Percentiles rank a stretch among this genome's conserved stretches.
Conservation (phyloP, 345 rosid genomes). For the Durio zibethinus region DNA sequence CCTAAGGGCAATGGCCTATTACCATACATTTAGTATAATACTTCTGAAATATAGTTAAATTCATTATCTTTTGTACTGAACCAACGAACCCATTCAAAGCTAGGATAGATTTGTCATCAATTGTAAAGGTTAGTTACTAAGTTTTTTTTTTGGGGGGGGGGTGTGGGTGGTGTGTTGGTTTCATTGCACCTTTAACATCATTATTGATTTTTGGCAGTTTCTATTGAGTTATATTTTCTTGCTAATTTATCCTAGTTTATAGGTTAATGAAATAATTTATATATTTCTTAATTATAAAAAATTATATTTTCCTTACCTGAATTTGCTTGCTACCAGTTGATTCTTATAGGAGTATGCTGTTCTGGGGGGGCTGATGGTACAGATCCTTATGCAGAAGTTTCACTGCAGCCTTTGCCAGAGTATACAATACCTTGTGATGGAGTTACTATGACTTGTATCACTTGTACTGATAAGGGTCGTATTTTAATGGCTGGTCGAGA, state of each 20-base stretch:
- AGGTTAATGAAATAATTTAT: constrained; percentile 13
- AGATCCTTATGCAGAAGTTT: constrained; percentile 93
- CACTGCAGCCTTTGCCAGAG: constrained; percentile 87
- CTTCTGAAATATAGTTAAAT: background rate
- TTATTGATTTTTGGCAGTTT: background rate
- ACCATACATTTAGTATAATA: background rate
- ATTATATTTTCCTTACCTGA: constrained; percentile 18
- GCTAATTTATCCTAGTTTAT: constrained; percentile 3
- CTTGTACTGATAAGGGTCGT: constrained; percentile 80
- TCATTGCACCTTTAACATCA: background rate
- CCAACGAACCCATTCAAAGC: background rate
- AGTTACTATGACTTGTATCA: constrained; percentile 82
- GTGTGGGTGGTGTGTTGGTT: background rate
- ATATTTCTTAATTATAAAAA: too few species aligned
- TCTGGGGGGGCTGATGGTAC: constrained; percentile 72
- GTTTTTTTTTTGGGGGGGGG: background rate
- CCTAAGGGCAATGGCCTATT: background rate
- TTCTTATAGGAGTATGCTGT: constrained; percentile 95
- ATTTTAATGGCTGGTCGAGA: constrained; percentile 94
- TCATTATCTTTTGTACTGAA: background rate
- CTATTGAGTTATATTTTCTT: background rate
- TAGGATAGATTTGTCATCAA: background rate
- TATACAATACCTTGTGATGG: constrained; percentile 89
- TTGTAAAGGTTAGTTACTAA: background rate
- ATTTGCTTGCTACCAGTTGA: constrained; percentile 53